A percentile compares a stretch with the other conserved stretches of the same genome.
These are phyloP conservation scores for Ophiostoma fasciatum DNA, from an alignment of 2,329 filamentous ascomycete genomes.

Conservation along the genomic window DNA sequence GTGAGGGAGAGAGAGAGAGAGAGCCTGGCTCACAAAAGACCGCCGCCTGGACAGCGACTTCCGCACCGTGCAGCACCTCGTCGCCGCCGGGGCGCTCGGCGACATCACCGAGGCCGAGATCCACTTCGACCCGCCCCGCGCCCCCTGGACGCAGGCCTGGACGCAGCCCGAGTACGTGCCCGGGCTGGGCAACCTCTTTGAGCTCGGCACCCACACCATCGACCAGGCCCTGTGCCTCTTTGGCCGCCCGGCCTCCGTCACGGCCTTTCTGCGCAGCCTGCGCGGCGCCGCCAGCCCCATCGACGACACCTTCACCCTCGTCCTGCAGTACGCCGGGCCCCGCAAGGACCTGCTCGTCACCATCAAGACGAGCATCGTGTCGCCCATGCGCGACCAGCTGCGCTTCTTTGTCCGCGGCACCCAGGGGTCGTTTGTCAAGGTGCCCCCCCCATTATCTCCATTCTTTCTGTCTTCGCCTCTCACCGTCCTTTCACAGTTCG, in stretches of 20 bases:
- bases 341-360: conserved; percentile 35
- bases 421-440: conserved; percentile 33
- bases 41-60: conserved; percentile 45
- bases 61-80: conserved; percentile 40
- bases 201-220: conserved; percentile 39
- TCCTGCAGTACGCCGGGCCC: conserved; percentile 37
- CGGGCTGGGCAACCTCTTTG: conserved; percentile 25
- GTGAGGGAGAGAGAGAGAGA: no score
- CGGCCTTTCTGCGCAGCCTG: conserved; percentile 41
- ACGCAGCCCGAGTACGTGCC: conserved; percentile 18
- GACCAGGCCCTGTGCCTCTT: conserved; percentile 46
- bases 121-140: conserved; percentile 43
- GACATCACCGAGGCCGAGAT: conserved; percentile 49
- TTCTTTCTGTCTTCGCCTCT: neutral
- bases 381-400: conserved; percentile 41
- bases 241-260: conserved; percentile 41
- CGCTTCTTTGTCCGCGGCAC: conserved; percentile 47
- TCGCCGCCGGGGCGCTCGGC: conserved; percentile 35
- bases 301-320: conserved; percentile 35
- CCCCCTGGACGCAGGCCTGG: conserved; percentile 21
- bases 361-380: conserved; percentile 43
- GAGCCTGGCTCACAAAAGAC: no score
- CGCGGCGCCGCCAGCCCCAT: conserved; percentile 24
- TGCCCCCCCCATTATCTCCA: conserved; percentile 5
- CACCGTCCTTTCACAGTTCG: conserved; percentile 4